Percentiles rank a stretch among this genome's conserved stretches.
These are phyloP conservation scores for Termitomyces sp. DNA, from an alignment of 768 basidiomycete genomes.

Conservation along the genomic window DNA sequence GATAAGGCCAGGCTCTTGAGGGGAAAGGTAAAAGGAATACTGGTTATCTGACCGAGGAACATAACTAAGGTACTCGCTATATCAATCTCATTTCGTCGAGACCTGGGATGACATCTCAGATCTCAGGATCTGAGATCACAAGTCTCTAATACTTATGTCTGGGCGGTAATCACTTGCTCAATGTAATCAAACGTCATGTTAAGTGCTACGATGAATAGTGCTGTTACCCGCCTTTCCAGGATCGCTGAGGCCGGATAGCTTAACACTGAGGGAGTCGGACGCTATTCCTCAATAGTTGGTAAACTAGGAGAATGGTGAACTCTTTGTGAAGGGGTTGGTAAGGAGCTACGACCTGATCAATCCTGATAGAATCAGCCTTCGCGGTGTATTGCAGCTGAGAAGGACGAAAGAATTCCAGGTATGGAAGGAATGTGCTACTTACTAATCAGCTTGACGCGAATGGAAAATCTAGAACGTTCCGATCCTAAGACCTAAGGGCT, in stretches of 20 bases:
- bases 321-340: constrained; percentile 54
- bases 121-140: constrained; percentile 72
- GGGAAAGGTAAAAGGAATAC: constrained; percentile 75
- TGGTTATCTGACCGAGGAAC: constrained; percentile 64
- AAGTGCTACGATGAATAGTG: constrained; percentile 46
- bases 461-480: too few species aligned
- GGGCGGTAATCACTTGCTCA: constrained; percentile 59
- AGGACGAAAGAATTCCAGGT: too few species aligned
- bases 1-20: constrained; percentile 40
- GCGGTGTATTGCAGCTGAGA: too few species aligned
- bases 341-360: too few species aligned
- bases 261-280: constrained; percentile 62
- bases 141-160: constrained; percentile 18
- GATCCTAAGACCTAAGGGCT: too few species aligned
- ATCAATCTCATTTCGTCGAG: constrained; percentile 59
- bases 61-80: constrained; percentile 49
- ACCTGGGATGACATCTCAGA: too few species aligned
- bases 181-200: constrained; percentile 50
- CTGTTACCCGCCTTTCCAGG: constrained; percentile 58
- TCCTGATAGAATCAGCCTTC: too few species aligned
- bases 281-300: constrained; percentile 61
- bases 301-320: constrained; percentile 68
- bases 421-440: too few species aligned
- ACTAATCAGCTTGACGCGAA: too few species aligned
- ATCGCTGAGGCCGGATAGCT: constrained; percentile 80